Evolutionary conservation across 2,329 filamentous ascomycete genomes (phyloP).

Genomic region (Trichoderma guizhouense): DNA sequence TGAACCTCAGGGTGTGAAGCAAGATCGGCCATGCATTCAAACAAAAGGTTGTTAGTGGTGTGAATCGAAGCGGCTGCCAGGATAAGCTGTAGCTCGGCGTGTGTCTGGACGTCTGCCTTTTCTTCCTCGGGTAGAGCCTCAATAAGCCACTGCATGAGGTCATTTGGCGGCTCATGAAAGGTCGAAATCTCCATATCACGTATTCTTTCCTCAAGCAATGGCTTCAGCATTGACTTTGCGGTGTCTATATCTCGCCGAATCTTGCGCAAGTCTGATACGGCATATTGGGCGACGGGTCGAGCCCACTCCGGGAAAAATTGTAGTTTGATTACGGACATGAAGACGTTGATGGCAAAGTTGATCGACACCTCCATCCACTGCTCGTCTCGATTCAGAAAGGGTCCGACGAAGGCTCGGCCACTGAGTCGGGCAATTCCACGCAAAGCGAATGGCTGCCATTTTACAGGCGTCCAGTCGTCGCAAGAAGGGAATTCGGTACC

Average conservation of each 20-base stretch:
- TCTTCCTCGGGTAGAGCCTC: slow-evolving; percentile 40
- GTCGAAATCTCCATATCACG: slow-evolving; percentile 38
- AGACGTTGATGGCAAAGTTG: slow-evolving; percentile 48
- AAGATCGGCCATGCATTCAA: slow-evolving; percentile 50
- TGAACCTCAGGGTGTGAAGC: slow-evolving; percentile 46
- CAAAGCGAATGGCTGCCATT: slow-evolving; percentile 51
- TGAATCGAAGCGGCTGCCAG: slow-evolving; percentile 45
- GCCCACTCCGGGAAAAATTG: slow-evolving; percentile 51
- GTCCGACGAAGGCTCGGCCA: slow-evolving; percentile 52
- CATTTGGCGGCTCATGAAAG: slow-evolving; percentile 37
- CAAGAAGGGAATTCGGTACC: slow-evolving; percentile 48
- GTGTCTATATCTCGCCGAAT: slow-evolving; percentile 42
- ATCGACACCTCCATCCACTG: slow-evolving; percentile 53
- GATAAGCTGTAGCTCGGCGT: slow-evolving; percentile 44
- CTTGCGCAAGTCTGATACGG: slow-evolving; percentile 45
- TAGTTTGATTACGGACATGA: slow-evolving; percentile 47
- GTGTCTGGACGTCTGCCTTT: slow-evolving; percentile 36
- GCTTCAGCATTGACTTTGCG: slow-evolving; percentile 43
- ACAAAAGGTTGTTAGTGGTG: slow-evolving; percentile 43
- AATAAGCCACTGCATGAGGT: slow-evolving; percentile 45
- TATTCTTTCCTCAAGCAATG: slow-evolving; percentile 46
- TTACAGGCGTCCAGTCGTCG: slow-evolving; percentile 53
- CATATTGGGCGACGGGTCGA: slow-evolving; percentile 44
- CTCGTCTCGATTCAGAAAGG: slow-evolving; percentile 48
- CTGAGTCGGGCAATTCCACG: slow-evolving; percentile 52